phyloP scores from a whole-genome alignment of 768 basidiomycete species.

The Megacollybia marginata region DNA sequence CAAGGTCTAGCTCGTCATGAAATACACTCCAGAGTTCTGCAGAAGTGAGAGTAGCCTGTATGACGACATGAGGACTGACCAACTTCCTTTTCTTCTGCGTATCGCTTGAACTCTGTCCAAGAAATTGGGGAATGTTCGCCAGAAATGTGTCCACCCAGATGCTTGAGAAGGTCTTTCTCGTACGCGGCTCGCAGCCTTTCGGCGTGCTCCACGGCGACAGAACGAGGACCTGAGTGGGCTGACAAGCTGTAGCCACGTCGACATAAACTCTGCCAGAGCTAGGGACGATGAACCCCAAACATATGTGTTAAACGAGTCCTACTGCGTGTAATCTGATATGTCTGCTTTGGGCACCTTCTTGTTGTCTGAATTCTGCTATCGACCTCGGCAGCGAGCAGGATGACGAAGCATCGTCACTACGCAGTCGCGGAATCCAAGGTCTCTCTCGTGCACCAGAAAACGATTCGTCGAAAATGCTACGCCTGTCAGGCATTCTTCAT shows the following conservation, averaged over 20 bases:
- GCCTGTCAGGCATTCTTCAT: slow-evolving; percentile 19
- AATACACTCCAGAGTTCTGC: slow-evolving; percentile 89
- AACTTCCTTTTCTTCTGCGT: slow-evolving; percentile 74
- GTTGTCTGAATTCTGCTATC: slow-evolving; percentile 54
- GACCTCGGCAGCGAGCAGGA: slow-evolving; percentile 27
- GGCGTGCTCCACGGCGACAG: slow-evolving; percentile 55
- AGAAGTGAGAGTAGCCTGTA: slow-evolving; percentile 9
- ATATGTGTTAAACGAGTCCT: too few relatives aligned
- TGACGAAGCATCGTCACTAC: slow-evolving; percentile 37
- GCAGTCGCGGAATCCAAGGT: slow-evolving; percentile 51
- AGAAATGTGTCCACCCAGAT: slow-evolving; percentile 37
- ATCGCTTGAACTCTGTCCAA: slow-evolving; percentile 69
- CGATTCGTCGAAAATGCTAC: slow-evolving; percentile 46
- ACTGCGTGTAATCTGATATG: too few relatives aligned
- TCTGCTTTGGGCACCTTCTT: slow-evolving; percentile 28
- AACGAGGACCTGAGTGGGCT: slow-evolving; percentile 3
- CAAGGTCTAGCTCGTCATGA: slow-evolving; percentile 84
- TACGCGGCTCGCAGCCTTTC: slow-evolving; percentile 63
- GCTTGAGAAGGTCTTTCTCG: slow-evolving; percentile 64
- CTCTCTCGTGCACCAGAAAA: slow-evolving; percentile 46
- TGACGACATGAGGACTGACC: slow-evolving; percentile 39
- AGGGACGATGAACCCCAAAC: too few relatives aligned
- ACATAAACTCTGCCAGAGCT: slow-evolving; percentile 1
- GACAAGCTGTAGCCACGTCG: slow-evolving; percentile 6
- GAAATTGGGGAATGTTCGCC: slow-evolving; percentile 40